These are phyloP conservation scores for Candida neerlandica DNA, from an alignment of 1,139 yeast species.

Conservation along the genomic window DNA sequence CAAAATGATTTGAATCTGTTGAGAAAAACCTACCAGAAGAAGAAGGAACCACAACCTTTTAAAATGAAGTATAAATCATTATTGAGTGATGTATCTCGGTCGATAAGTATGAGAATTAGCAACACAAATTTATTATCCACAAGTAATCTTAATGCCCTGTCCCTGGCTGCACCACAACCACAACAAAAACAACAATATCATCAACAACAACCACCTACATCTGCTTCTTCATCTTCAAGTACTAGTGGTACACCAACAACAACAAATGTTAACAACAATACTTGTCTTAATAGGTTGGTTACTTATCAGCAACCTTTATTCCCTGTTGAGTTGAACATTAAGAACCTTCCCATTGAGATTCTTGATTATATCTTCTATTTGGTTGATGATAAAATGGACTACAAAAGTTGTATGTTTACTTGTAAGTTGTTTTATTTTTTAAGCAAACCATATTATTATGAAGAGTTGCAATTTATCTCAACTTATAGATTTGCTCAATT, in stretches of 20 bases:
- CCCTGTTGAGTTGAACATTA: conserved; percentile 18
- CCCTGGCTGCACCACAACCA: conserved; percentile 3
- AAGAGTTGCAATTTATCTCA: conserved; percentile 57
- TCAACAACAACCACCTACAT: not conserved
- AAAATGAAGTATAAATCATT: conserved; percentile 49
- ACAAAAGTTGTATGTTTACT: conserved; percentile 49
- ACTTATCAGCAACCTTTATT: conserved; percentile 10
- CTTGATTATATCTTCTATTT: conserved; percentile 35
- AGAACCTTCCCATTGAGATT: conserved; percentile 38
- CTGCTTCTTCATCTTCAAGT: not conserved
- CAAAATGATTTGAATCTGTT: conserved; percentile 31
- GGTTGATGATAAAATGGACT: conserved; percentile 29
- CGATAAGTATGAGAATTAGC: conserved; percentile 25
- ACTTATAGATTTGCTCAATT: conserved; percentile 80
- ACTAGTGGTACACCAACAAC: conserved; percentile 4
- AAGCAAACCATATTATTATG: conserved; percentile 59
- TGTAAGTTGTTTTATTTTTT: conserved; percentile 51
- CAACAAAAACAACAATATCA: not conserved
- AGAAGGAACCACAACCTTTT: conserved; percentile 19
- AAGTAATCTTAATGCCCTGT: not conserved
- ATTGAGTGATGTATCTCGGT: conserved; percentile 42
- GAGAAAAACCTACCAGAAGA: conserved; percentile 15
- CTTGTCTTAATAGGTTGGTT: conserved; percentile 3
- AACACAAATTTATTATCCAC: conserved; percentile 13
- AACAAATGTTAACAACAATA: conserved; percentile 8